phyloP scores from a whole-genome alignment of 2,329 filamentous ascomycete species.

The Plenodomus biglobosus region DNA sequence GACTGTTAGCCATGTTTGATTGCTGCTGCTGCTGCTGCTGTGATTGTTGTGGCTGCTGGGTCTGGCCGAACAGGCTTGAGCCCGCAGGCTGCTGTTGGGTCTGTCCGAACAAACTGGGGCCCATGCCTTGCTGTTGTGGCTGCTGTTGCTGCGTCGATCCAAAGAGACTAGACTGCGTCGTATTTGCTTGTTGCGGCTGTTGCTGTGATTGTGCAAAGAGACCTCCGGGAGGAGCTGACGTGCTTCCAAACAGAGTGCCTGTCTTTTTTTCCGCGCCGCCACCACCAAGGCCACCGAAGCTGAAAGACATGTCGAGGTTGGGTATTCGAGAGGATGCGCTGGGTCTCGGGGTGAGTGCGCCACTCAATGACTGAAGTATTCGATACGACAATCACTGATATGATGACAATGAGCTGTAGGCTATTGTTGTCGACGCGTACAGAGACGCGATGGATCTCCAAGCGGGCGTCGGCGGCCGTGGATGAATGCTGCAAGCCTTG shows the following conservation, averaged over 20 bases:
- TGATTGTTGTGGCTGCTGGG: slow-evolving; percentile 36
- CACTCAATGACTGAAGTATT: background rate
- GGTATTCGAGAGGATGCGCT: background rate
- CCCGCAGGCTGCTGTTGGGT: slow-evolving; percentile 40
- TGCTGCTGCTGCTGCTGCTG: slow-evolving; percentile 44
- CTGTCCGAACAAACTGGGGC: slow-evolving; percentile 27
- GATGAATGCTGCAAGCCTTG: slow-evolving; percentile 7
- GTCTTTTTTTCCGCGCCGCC: slow-evolving; percentile 38
- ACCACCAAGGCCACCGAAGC: slow-evolving; percentile 26
- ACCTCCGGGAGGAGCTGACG: slow-evolving; percentile 42
- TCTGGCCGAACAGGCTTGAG: slow-evolving; percentile 44
- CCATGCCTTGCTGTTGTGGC: slow-evolving; percentile 15
- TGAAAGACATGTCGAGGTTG: slow-evolving; percentile 29
- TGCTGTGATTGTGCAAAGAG: slow-evolving; percentile 45
- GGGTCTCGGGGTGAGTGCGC: background rate
- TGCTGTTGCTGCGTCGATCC: slow-evolving; percentile 16
- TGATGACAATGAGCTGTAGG: background rate
- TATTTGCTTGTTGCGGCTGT: slow-evolving; percentile 14
- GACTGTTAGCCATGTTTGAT: slow-evolving; percentile 44
- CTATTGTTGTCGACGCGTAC: background rate
- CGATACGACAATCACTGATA: background rate
- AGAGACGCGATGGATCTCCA: background rate
- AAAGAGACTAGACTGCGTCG: slow-evolving; percentile 23
- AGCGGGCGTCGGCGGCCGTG: background rate
- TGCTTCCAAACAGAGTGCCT: slow-evolving; percentile 42